Evolutionary conservation across 179 eudicot genomes (phyloP), one percentile per base, ranked within the genome.

Genomic region (Patellifolia procumbens): DNA sequence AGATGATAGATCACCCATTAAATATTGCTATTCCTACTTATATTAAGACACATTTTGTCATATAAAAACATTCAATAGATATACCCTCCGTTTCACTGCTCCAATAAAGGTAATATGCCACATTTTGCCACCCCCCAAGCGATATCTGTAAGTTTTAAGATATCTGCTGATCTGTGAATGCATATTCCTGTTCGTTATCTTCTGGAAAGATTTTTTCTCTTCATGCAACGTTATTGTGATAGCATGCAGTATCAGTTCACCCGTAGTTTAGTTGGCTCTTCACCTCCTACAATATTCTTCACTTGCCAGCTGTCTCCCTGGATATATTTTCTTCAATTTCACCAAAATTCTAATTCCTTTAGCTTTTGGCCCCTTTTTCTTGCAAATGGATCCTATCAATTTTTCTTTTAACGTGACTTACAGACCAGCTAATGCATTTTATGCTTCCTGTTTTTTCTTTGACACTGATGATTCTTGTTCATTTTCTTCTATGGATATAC

Each of bases 401-500:
- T 64, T n/a, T 24, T 45, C 12, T 70, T 24, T 16, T 19, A 73
- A 16, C 46, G 46, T 52, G 65, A 48, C 75, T 51, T 46, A 62
- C 15, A 29, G 51, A 45, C 72, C 58, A 62, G 43, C 63, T 62
- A 52, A 28, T 60, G 51, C 56, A 70, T 19, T 10, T 35, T 12
- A 39, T 70, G 37, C 63, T 43, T 32, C 20, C 67, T 49, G 22
- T 2, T 26, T 13, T 26, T 39, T 59, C 17, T 29, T 67, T 32
- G 7, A 32, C 34, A 11, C 72, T 28, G 17, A 7, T 29, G 6
- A 24, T 46, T 78, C 71, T 65, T 29, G 72, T 48, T 26, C 22
- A 62, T 53, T 17, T 51, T 48, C 74, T 81, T 70, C 64, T 64
- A 8, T 76, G 72, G 37, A 31, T 66, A 26, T 84, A 82, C 90